Evolutionary conservation across 2,329 filamentous ascomycete genomes (phyloP), one percentile per base, ranked within the genome.

Genomic region (Thielaviopsis cerberus): DNA sequence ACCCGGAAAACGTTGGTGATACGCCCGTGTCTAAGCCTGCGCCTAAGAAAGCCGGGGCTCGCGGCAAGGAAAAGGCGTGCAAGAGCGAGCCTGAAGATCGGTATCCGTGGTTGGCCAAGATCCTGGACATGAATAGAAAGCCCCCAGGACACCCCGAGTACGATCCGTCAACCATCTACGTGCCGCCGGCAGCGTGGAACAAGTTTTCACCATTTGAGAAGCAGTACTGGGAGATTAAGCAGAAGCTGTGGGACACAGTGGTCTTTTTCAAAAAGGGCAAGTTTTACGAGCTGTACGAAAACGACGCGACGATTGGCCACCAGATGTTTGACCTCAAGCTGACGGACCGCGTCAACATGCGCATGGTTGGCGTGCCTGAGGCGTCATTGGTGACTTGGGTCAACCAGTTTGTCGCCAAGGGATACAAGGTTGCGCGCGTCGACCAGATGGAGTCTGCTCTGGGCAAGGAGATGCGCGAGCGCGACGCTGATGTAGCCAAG

Each of bases 251-350:
- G 86, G 89, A 96, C 63, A 96, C 90, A 0, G 85, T 98, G 52
- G 91, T 98, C 17, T 98, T 98, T 72, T 98, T 98, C 82, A 98
- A 97, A 71, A 98, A 98, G 75, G 92, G 92, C 66, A 98, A 98
- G 66, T 98, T 98, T 70, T 98, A 96, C 67, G 92, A 98, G 68
- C 77, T 98, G 0, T 98, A 97, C 66, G 92, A 98, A 69, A 95
- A 96, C 61, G 92, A 98, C 70, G 92, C 92, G 4, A 95, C 91
- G 0, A 84, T 97, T 58, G 92, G 92, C 4, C 90, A 98, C 67
- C 92, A 97, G 68, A 76, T 96, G 17, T 98, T 98, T 65, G 92
- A 98, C 69, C 78, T 98, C 59, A 98, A 98, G 72, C 83, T 98
- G 67, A 98, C 92, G 0, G 92, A 98, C 65, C 81, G 92, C 57